Conservation (phyloP, 2,329 filamentous ascomycete species). For the Pyrenochaeta sp. region DNA sequence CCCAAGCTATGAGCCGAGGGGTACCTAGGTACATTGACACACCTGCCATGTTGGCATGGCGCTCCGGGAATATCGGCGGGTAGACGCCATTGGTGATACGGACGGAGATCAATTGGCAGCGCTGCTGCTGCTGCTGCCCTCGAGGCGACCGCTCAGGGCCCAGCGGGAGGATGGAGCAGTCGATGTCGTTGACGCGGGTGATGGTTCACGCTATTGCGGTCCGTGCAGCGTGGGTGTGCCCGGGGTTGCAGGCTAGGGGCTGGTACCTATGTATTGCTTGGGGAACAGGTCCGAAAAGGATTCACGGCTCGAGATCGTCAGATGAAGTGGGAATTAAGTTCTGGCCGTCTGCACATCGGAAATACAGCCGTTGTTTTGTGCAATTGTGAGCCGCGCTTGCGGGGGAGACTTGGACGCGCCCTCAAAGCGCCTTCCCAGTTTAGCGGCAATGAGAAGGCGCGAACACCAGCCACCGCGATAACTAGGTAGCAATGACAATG, state of each 20-base stretch:
- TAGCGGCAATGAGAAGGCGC: slow-evolving; percentile 8
- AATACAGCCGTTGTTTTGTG: slow-evolving; percentile 13
- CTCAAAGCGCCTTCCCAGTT: slow-evolving; percentile 7
- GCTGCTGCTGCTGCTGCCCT: slow-evolving; percentile 24
- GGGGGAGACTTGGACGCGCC: slow-evolving; percentile 1
- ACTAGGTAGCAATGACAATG: slow-evolving; percentile 8
- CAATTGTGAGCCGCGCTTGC: slow-evolving; percentile 7
- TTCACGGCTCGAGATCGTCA: slow-evolving; percentile 1
- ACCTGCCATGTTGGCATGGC: slow-evolving; percentile 39
- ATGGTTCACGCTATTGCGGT: slow-evolving; percentile 44
- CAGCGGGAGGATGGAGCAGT: slow-evolving; percentile 25
- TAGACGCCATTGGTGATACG: slow-evolving; percentile 16
- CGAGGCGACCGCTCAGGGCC: slow-evolving; percentile 13
- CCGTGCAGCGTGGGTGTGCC: slow-evolving; percentile 34
- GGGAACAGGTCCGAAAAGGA: not conserved
- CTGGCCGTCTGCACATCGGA: slow-evolving; percentile 16
- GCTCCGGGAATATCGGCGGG: slow-evolving; percentile 20
- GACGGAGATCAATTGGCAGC: slow-evolving; percentile 21
- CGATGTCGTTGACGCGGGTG: slow-evolving; percentile 29
- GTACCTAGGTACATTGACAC: slow-evolving; percentile 26
- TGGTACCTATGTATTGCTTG: slow-evolving; percentile 7
- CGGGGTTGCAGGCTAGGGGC: slow-evolving; percentile 14
- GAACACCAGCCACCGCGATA: slow-evolving; percentile 8
- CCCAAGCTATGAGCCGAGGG: slow-evolving; percentile 21
- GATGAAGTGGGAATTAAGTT: slow-evolving; percentile 27